phyloP scores from a whole-genome alignment of 2,329 filamentous ascomycete species.

The Phoma sp. region DNA sequence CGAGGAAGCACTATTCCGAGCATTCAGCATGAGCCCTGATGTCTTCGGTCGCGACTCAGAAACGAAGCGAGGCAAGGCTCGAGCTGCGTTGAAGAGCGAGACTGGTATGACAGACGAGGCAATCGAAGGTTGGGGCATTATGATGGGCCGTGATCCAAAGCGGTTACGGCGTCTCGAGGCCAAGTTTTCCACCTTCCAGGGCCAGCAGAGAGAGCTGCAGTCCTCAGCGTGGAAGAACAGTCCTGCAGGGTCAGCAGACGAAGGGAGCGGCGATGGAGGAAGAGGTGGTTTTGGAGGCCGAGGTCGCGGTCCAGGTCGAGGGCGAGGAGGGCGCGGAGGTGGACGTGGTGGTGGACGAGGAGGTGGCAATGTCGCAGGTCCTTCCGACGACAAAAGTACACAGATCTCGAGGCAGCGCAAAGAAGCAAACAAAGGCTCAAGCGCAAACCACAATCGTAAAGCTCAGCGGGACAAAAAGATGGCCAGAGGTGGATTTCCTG shows the following conservation, averaged over 20 bases:
- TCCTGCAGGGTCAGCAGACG: conserved; percentile 62
- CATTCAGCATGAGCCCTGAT: conserved; percentile 69
- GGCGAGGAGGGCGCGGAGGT: conserved; percentile 36
- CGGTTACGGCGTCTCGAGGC: conserved; percentile 73
- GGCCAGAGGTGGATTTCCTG: conserved; percentile 61
- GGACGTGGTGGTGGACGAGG: conserved; percentile 44
- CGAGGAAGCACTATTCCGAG: conserved; percentile 76
- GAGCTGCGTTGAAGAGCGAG: conserved; percentile 71
- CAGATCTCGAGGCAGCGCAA: conserved; percentile 75
- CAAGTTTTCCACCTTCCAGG: conserved; percentile 70
- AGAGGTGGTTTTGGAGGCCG: conserved; percentile 50
- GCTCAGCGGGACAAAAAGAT: conserved; percentile 71
- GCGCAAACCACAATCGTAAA: conserved; percentile 85
- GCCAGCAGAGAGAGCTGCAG: conserved; percentile 68
- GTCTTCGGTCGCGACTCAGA: conserved; percentile 75
- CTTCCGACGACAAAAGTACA: conserved; percentile 72
- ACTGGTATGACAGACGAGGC: conserved; percentile 92
- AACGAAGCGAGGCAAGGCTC: conserved; percentile 68
- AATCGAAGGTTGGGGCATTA: conserved; percentile 92
- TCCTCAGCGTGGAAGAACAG: conserved; percentile 66
- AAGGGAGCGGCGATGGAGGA: conserved; percentile 52
- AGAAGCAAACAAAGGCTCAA: conserved; percentile 79
- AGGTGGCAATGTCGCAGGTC: conserved; percentile 66
- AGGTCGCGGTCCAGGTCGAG: conserved; percentile 46
- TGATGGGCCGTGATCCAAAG: conserved; percentile 76